Base-by-base conservation (phyloP, 352 stramenopile species). In the Pythium plurisporium region DNA sequence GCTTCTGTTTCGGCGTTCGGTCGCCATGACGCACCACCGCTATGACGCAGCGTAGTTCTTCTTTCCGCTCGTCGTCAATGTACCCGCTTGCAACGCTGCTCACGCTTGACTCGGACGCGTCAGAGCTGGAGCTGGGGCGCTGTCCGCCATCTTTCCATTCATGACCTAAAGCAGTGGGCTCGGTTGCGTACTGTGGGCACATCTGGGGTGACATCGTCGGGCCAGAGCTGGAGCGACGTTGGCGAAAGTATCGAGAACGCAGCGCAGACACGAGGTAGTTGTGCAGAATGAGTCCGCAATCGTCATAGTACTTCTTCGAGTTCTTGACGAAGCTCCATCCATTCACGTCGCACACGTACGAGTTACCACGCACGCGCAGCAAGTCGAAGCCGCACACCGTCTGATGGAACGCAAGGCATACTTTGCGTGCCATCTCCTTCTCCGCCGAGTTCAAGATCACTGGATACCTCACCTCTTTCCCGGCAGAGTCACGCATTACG, bases 271-370 rank as follows among this genome's bases (percentile, higher is more conserved):
- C 81, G 26, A 94, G 74, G 56, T 92, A 92, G 72, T 94, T 94
- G 69, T 92, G 82, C 58, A 99, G 79, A 52, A 99, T 95, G 47
- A 98, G 79, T 5, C 52, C 52, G 64, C 94, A 98, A 73, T 99
- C 96, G 68, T 99, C 96, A 64, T 99, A 99, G 74, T 99, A 99
- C 82, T 99, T 99, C 43, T 97, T 91, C 31, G 85, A 94, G 64
- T 91, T 94, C 63, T 94, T 99, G 19, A 99, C 98, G 72, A 99
- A 99, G 65, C 91, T 98, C 91, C 96, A 99, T 20, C 98, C 98
- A 73, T 99, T 99, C 20, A 99, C 98, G 76, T 99, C 98, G 79
- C 97, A 99, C 10, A 99, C 96, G 70, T 98, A 99, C 23, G 93
- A 96, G 33, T 64, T 95, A 59, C 76, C 91, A 26, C 78, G 86